Base-by-base conservation (phyloP, 2,329 filamentous ascomycete genomes). In the Bipolaris cookei region DNA sequence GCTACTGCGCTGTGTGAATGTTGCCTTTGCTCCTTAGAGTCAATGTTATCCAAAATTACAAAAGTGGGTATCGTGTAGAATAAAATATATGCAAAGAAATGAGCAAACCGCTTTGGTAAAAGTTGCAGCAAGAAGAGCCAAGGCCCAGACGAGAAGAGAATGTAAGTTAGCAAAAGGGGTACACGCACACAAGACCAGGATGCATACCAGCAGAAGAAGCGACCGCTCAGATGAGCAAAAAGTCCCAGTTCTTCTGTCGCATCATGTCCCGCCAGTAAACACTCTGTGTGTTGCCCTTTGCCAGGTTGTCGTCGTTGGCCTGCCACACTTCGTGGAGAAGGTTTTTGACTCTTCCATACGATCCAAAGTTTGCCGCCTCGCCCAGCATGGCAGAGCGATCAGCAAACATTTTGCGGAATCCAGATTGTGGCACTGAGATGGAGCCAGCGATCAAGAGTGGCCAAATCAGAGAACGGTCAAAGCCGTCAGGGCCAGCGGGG, bases 191-290 rank as follows among this genome's bases (percentile, higher is more conserved):
- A 67, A 74, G 72, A 74, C 69, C 67, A 68, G 67, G 74, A 76
- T 76, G 74, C 69, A 58, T 61, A 65, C 70, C 71, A 74, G 72
- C 70, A 74, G 69, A 70, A 59, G 59, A 59, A 53, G 55, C 35
- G 41, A 50, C 39, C 60, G 63, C 66, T 72, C 76, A 97, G 79
- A 97, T 93, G 77, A 97, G 86, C 77, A 97, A 83, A 80, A 92
- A 95, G 76, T 96, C 91, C 93, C 92, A 97, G 68, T 87, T 87
- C 81, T 94, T 95, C 80, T 89, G 86, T 79, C 86, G 87, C 92
- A 97, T 97, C 74, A 94, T 86, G 79, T 96, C 91, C 80, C 94
- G 85, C 94, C 94, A 98, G 87, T 93, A 92, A 78, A 96, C 86
- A 80, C 89, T 89, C 73, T 86, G 88, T 67, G 72, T 77, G 64